These are phyloP conservation scores for Biscutella laevigata DNA, from an alignment of 441 rosid genomes.

Conservation along the genomic window DNA sequence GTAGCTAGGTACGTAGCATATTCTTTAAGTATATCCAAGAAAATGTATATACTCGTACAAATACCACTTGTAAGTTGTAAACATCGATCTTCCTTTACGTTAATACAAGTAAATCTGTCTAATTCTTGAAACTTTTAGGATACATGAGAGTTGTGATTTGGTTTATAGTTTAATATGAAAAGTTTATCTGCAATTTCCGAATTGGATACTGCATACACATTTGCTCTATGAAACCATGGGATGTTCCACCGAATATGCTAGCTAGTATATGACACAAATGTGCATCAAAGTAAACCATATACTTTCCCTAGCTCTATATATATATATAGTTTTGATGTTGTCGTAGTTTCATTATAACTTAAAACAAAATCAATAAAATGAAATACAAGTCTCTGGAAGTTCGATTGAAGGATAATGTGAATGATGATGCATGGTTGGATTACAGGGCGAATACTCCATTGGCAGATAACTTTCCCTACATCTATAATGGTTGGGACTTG, in stretches of 20 bases:
- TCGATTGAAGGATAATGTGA: neutral
- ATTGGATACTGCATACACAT: no score
- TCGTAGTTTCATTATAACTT: neutral
- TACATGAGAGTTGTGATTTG: no score
- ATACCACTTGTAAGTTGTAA: neutral
- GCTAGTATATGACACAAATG: conserved; percentile 21
- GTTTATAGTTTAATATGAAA: no score
- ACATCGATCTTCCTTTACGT: neutral
- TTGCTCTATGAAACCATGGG: conserved; percentile 18
- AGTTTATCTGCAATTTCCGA: neutral
- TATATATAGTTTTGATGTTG: conserved; percentile 4
- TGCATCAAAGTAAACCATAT: conserved; percentile 9
- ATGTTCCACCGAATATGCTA: conserved; percentile 50
- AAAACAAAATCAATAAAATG: neutral
- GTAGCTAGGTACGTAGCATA: neutral
- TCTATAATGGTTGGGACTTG: neutral
- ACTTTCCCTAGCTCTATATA: no score
- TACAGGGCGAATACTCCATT: conserved; percentile 42
- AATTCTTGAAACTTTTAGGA: no score
- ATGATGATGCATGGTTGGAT: conserved; percentile 32
- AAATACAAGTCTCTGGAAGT: neutral
- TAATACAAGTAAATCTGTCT: no score
- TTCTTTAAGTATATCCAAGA: conserved; percentile 5
- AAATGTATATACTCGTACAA: neutral
- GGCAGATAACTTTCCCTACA: conserved; percentile 32